Base-by-base conservation (phyloP, 371 early-diverging fungal species). In the Funneliformis caledonium region DNA sequence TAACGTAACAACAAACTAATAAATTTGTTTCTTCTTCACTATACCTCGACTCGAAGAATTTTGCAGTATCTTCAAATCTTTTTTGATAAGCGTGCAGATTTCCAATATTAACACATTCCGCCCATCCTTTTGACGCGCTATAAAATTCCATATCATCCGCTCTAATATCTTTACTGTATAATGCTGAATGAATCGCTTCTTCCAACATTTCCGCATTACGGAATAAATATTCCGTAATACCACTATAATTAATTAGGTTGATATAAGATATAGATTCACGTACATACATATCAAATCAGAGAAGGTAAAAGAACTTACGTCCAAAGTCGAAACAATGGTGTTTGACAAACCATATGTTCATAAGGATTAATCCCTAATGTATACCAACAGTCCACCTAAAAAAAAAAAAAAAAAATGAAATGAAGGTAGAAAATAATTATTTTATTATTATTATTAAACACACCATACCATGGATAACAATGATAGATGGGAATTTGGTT, bases 71-170 rank as follows among this genome's bases (percentile, higher is more conserved):
- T 81, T 94, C 92, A 84, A 98, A 98, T 82, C 96, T 89, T 72
- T 88, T 86, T 59, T 91, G 88, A 85, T 97, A 98, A 0, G 91
- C 94, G 10, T 96, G 96, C 88, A 96, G 93, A 68, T 89, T 92
- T 2, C 94, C 96, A 67, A 92, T 82, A 43, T 88, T 90, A 56
- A 98, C 95, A 81, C 93, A 91, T 84, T 97, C 96, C 45, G 93
- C 95, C 99, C 99, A 98, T 10, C 95, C 96, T 72, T 92, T 88
- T 7, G 96, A 94, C 9, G 96, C 95, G 19, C 94, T 92, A 81
- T 93, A 96, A 83, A 97, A 98, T 83, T 96, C 90, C 89, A 96
- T 90, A 83, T 97, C 98, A 83, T 97, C 98, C 10, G 94, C 90
- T 48, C 97, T 92, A 79, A 95, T 95, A 48, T 92, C 91, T 82